Conservation (phyloP, 331 rosid genomes). For the Quercus lobata region DNA sequence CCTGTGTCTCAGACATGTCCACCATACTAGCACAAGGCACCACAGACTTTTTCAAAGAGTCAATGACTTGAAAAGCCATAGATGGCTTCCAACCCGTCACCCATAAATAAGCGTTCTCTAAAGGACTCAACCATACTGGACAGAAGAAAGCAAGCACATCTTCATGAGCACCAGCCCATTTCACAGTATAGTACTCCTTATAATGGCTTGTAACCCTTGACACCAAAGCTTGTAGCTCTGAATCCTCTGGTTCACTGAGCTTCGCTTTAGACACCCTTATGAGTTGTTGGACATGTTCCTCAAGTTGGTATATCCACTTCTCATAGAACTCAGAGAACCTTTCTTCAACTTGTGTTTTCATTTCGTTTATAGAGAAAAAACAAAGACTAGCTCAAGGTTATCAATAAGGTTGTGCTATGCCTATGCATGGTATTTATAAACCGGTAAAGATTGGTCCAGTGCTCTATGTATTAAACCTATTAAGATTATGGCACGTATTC, state of each 20-base stretch:
- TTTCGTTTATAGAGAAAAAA: background rate
- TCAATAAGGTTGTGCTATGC: background rate
- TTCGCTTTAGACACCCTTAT: slow-evolving; percentile 4
- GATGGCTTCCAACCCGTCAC: slow-evolving; percentile 53
- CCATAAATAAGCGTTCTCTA: slow-evolving; percentile 39
- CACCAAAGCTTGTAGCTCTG: slow-evolving; percentile 28
- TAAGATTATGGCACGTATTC: too few relatives aligned
- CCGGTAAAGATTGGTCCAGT: background rate
- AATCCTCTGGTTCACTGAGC: slow-evolving; percentile 21
- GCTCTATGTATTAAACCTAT: too few relatives aligned
- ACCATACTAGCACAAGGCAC: background rate
- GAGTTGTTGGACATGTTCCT: slow-evolving; percentile 38
- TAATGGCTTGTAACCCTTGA: slow-evolving; percentile 42
- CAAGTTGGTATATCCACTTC: slow-evolving; percentile 47
- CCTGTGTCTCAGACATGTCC: slow-evolving; percentile 34
- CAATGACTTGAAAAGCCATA: slow-evolving; percentile 25
- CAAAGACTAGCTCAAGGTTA: background rate
- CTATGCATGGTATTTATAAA: background rate
- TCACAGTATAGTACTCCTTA: slow-evolving; percentile 56
- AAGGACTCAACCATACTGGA: slow-evolving; percentile 52
- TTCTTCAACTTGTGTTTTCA: slow-evolving; percentile 33
- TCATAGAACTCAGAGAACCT: slow-evolving; percentile 45
- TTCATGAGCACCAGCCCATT: slow-evolving; percentile 61
- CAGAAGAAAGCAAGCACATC: slow-evolving; percentile 60
- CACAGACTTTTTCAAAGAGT: slow-evolving; percentile 2